phyloP scores from a whole-genome alignment of 2,329 filamentous ascomycete species.

The Aspergillus neoniger region DNA sequence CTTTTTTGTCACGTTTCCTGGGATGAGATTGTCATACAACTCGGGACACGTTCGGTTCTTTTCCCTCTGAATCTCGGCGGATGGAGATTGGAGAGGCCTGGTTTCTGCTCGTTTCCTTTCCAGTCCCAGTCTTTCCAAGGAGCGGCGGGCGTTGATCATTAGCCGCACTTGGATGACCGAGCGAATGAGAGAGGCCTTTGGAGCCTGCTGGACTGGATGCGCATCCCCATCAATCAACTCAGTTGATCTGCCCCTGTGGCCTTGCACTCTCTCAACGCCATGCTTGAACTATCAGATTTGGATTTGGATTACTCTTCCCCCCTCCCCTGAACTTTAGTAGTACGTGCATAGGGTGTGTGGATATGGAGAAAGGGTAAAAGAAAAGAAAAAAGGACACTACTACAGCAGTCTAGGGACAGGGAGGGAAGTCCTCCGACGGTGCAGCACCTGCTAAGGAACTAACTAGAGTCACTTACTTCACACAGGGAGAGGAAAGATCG shows the following conservation, averaged over 20 bases:
- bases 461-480: background rate
- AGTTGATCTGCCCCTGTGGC: conserved; percentile 10
- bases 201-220: background rate
- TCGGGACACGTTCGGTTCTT: background rate
- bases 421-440: conserved; percentile 1
- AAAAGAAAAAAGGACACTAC: background rate
- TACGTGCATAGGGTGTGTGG: conserved; percentile 1
- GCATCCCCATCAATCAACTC: background rate
- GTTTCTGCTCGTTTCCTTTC: background rate
- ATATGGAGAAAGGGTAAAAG: background rate
- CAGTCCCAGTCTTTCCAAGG: background rate
- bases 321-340: conserved; percentile 14
- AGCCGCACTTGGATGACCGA: conserved; percentile 7
- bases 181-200: conserved; percentile 6
- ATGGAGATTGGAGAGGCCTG: no score
- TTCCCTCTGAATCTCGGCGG: background rate
- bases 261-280: conserved; percentile 13
- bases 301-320: conserved; percentile 1
- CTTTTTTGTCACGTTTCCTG: background rate
- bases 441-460: background rate
- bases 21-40: background rate
- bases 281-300: conserved; percentile 18
- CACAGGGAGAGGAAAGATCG: background rate
- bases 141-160: background rate
- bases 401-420: conserved; percentile 6